Percentiles rank a stretch among this genome's conserved stretches.
Evolutionary conservation across 164 flowering plant species (phyloP).

Genomic region (Sedum album): DNA sequence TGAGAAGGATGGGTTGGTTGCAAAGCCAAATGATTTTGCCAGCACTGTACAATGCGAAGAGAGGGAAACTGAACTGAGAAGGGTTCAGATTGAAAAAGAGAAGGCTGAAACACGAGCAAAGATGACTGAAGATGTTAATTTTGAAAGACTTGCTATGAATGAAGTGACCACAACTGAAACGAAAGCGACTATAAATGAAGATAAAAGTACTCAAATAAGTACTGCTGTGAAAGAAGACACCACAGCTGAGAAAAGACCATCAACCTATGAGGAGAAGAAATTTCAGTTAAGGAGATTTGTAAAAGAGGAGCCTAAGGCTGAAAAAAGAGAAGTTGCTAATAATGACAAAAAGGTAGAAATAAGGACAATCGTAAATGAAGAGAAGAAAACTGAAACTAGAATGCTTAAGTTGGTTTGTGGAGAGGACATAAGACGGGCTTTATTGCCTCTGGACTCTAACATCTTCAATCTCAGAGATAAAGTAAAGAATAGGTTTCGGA

Average conservation of each 20-base stretch:
- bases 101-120: not conserved
- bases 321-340: constrained; percentile 4
- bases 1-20: not conserved
- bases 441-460: constrained; percentile 30
- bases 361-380: constrained; percentile 4
- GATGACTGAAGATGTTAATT: constrained; percentile 14
- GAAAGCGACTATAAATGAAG: not conserved
- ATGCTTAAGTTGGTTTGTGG: constrained; percentile 36
- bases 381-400: constrained; percentile 24
- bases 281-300: constrained; percentile 15
- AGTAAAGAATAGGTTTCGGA: constrained; percentile 31
- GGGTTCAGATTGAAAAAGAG: not conserved
- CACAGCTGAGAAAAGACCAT: constrained; percentile 15
- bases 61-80: not conserved
- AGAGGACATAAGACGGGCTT: constrained; percentile 47
- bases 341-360: not conserved
- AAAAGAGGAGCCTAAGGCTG: constrained; percentile 19
- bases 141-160: constrained; percentile 16
- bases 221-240: constrained; percentile 16
- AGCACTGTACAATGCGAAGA: not conserved
- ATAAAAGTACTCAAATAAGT: constrained; percentile 10
- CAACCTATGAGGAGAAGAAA: constrained; percentile 16
- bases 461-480: constrained; percentile 30
- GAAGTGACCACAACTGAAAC: constrained; percentile 19
- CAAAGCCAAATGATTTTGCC: not conserved